Evolutionary conservation across 352 stramenopile genomes (phyloP).

Genomic region (Phytophthora sansomeana): DNA sequence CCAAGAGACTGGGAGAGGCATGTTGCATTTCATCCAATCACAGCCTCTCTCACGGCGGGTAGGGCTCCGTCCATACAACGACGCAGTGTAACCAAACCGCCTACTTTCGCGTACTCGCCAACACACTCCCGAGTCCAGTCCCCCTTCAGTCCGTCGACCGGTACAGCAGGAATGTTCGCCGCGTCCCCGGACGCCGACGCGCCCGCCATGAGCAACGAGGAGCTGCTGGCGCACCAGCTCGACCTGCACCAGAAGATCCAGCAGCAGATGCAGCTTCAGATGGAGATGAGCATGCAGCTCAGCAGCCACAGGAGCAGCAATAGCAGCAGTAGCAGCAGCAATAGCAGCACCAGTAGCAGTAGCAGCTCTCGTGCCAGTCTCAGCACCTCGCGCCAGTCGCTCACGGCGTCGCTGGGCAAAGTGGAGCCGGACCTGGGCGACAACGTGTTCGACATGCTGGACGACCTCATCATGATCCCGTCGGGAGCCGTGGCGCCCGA

Average conservation of each 20-base stretch:
- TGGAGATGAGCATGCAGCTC: constrained; percentile 87
- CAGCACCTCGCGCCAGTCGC: constrained; percentile 42
- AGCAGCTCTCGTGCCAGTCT: too few species aligned
- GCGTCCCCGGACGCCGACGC: constrained; percentile 17
- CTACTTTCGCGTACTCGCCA: too few species aligned
- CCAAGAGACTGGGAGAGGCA: constrained; percentile 15
- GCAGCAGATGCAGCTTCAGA: constrained; percentile 88
- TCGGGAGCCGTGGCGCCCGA: constrained; percentile 58
- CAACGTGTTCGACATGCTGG: constrained; percentile 90
- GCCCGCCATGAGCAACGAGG: constrained; percentile 71
- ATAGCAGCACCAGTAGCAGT: too few species aligned
- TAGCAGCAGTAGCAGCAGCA: too few species aligned
- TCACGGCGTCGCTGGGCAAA: constrained; percentile 70
- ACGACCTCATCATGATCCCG: constrained; percentile 89
- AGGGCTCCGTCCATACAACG: not conserved
- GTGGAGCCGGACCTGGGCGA: constrained; percentile 84
- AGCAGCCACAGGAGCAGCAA: constrained; percentile 2
- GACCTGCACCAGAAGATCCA: constrained; percentile 87
- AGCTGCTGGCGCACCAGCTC: constrained; percentile 83
- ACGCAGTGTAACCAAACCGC: too few species aligned
- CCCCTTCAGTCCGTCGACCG: too few species aligned
- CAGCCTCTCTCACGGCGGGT: not conserved
- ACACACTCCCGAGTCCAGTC: too few species aligned
- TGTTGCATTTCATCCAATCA: constrained; percentile 20
- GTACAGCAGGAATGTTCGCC: constrained; percentile 15